Percentiles rank a stretch among this genome's conserved stretches.
These are phyloP conservation scores for Bryoglossum gracile DNA, from an alignment of 495 filamentous ascomycete genomes.

Conservation along the genomic window DNA sequence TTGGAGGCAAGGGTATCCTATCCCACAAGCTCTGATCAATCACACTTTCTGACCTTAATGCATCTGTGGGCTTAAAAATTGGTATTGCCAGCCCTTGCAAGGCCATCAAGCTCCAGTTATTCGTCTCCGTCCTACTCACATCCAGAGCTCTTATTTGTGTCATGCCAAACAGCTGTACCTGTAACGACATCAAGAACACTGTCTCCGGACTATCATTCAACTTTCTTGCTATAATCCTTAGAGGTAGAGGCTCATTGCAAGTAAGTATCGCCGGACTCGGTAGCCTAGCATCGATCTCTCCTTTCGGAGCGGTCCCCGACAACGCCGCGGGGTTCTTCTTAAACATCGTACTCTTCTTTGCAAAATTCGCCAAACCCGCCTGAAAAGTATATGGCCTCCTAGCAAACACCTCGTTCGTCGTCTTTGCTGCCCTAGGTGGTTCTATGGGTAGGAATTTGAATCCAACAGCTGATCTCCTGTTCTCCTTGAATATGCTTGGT, in stretches of 20 bases:
- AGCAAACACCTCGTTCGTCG: conserved; percentile 75
- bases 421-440: conserved; percentile 61
- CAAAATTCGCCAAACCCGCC: conserved; percentile 30
- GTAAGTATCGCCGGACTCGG: conserved; percentile 86
- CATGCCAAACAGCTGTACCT: conserved; percentile 69
- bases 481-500: conserved; percentile 79
- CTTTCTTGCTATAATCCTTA: conserved; percentile 73
- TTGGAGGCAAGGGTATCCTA: conserved; percentile 65
- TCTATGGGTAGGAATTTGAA: conserved; percentile 92
- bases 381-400: conserved; percentile 72
- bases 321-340: conserved; percentile 11
- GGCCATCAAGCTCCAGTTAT: conserved; percentile 63
- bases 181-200: conserved; percentile 66
- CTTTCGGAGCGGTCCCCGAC: conserved; percentile 29
- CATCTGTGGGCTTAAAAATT: conserved; percentile 49
- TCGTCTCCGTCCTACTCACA: conserved; percentile 54
- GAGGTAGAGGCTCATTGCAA: conserved; percentile 76
- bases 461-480: conserved; percentile 54
- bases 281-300: conserved; percentile 69
- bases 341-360: conserved; percentile 49
- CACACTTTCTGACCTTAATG: conserved; percentile 53
- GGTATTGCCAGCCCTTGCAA: conserved; percentile 57
- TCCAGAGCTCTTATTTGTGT: conserved; percentile 74
- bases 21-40: conserved; percentile 66
- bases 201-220: conserved; percentile 53